These are phyloP conservation scores for Pyricularia pennisetigena DNA, from an alignment of 2,329 filamentous ascomycete genomes.

Conservation along the genomic window DNA sequence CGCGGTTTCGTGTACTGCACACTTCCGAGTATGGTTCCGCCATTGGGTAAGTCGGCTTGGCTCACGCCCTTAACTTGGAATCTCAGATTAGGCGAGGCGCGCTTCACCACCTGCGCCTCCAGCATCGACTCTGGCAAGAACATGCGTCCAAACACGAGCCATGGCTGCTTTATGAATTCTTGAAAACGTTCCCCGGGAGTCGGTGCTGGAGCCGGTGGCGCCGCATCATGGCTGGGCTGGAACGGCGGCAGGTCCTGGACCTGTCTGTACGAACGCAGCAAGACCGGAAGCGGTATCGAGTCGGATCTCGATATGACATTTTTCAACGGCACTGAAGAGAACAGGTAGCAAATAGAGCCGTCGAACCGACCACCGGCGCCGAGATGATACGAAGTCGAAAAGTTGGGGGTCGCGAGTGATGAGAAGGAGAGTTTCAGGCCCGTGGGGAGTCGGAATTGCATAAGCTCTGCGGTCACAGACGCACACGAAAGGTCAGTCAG, in stretches of 20 bases:
- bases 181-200: slow-evolving; percentile 2
- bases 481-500: neutral
- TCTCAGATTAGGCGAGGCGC: slow-evolving; percentile 68
- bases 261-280: slow-evolving; percentile 76
- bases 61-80: slow-evolving; percentile 74
- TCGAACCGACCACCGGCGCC: slow-evolving; percentile 86
- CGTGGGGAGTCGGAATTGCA: slow-evolving; percentile 79
- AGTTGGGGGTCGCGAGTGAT: slow-evolving; percentile 83
- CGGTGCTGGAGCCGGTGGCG: slow-evolving; percentile 7
- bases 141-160: slow-evolving; percentile 65
- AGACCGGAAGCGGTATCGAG: slow-evolving; percentile 62
- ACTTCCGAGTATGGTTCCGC: slow-evolving; percentile 64
- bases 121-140: slow-evolving; percentile 79
- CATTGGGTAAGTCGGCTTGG: slow-evolving; percentile 59
- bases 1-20: slow-evolving; percentile 77
- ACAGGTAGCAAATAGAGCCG: slow-evolving; percentile 94
- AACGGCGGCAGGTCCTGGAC: slow-evolving; percentile 48
- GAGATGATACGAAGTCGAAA: slow-evolving; percentile 88
- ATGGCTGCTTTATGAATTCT: slow-evolving; percentile 10
- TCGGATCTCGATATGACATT: slow-evolving; percentile 60
- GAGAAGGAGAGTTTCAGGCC: slow-evolving; percentile 82
- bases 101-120: slow-evolving; percentile 74
- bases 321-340: slow-evolving; percentile 72
- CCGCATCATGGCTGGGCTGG: neutral
- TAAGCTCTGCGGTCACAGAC: slow-evolving; percentile 47